phyloP scores from a whole-genome alignment of 306 rosid genomes.

The Prunus mongolica region DNA sequence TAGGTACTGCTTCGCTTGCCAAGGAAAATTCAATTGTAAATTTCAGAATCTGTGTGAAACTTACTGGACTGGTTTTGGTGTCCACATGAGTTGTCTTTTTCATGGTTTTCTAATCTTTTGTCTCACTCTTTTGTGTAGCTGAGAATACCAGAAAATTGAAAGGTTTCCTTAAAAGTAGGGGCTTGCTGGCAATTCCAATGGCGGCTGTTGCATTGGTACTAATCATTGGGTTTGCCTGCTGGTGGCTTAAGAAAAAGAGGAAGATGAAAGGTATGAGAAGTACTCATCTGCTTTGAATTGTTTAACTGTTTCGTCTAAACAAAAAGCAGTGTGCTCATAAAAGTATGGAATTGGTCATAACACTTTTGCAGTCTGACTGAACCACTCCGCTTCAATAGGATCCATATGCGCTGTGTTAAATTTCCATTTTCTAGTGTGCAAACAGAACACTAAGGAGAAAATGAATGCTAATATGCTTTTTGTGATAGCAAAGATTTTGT shows the following conservation, averaged over 20 bases:
- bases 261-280: constrained; percentile 9
- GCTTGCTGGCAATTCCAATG: neutral
- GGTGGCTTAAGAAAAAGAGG: neutral
- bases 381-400: no score
- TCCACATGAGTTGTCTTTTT: neutral
- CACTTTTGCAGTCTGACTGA: no score
- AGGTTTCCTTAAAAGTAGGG: neutral
- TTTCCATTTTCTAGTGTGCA: neutral
- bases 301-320: neutral
- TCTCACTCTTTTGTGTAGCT: constrained; percentile 6
- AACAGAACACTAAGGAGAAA: neutral
- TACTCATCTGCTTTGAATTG: neutral
- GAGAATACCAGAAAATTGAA: neutral
- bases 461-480: neutral
- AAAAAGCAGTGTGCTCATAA: neutral
- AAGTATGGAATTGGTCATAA: no score
- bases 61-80: neutral
- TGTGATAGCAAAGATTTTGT: neutral
- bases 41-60: neutral
- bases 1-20: constrained; percentile 13
- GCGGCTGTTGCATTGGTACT: neutral
- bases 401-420: no score
- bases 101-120: neutral
- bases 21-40: neutral
- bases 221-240: neutral